Evolutionary conservation across 352 stramenopile species (phyloP), one percentile per base, ranked within the genome.

Genomic region (Bremia lactucae): DNA sequence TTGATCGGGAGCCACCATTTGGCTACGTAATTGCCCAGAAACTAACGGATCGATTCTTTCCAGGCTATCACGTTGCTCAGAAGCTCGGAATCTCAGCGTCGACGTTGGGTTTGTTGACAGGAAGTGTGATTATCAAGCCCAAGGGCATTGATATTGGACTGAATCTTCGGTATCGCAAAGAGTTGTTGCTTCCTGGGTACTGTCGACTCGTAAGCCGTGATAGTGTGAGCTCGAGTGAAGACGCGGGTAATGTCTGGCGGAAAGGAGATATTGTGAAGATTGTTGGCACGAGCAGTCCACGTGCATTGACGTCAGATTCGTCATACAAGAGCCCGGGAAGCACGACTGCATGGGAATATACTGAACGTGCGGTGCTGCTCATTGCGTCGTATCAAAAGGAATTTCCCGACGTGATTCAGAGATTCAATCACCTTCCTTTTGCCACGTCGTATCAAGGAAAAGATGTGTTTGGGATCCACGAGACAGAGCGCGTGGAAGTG

Each of bases 1-100:
- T 95, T 45, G 95, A 98, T 36, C 72, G 74, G 46, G 75, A 88
- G 60, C 92, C 94, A 7, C 95, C 95, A n/a, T 99, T 98, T 70
- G 95, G 95, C 13, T 87, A 97, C 34, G 81, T 89, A 5, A 91
- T 99, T 38, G 91, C 89, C 2, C 62, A 88, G 36, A 80, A 86
- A 31, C 84, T 98, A 16, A 72, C 75, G 37, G 95, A 99, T 49
- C 86, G 83, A 24, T 72, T 87, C 43, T 78, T 78, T 13, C 66
- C 75, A 11, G 75, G 74, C 9, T 73, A 80, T 44, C 46, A 88
- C n/a, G 66, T 91, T 0, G 73, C 91, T 2, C 76, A 95, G 42
- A 88, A 95, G 41, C 58, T 99, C 4, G 83, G 87, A 4, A 93
- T 99, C 20, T 82, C 90, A 21, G 70, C 83, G 2, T 73, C 77